Conservation (phyloP, 148 eudicot species). For the Diospyros kaki region DNA sequence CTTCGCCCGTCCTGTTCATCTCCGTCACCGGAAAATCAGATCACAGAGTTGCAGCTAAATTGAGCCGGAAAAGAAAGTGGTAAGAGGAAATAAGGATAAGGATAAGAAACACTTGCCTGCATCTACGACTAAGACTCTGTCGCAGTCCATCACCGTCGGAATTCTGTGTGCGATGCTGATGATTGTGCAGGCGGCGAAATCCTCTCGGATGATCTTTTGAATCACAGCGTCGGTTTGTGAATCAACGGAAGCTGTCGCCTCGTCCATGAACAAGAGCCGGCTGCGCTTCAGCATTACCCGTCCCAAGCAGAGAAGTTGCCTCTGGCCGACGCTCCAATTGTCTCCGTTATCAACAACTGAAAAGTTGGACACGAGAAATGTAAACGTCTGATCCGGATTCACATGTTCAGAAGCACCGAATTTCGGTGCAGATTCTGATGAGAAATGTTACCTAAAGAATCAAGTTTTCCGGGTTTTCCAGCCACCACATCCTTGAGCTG, state of each 20-base stretch:
- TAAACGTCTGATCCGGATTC: too few relatives aligned
- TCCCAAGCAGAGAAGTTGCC: constrained; percentile 91
- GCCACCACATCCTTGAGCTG: constrained; percentile 88
- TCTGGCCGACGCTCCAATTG: constrained; percentile 97
- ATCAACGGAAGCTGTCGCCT: constrained; percentile 98
- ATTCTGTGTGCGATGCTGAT: constrained; percentile 98
- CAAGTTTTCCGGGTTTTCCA: constrained; percentile 82
- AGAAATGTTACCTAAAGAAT: constrained; percentile 53
- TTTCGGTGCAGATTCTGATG: not conserved
- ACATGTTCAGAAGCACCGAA: too few relatives aligned
- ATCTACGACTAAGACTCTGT: constrained; percentile 81
- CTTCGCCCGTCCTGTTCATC: constrained; percentile 58
- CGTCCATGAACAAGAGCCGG: constrained; percentile 85
- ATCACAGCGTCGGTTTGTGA: constrained; percentile 90
- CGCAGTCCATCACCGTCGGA: constrained; percentile 98
- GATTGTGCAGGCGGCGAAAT: constrained; percentile 74
- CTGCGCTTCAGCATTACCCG: constrained; percentile 85
- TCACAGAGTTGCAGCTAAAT: not conserved
- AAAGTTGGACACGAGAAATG: not conserved
- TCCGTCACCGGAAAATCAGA: too few relatives aligned
- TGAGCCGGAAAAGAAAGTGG: not conserved
- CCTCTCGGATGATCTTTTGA: constrained; percentile 86
- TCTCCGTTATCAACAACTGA: constrained; percentile 83
- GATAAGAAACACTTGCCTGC: constrained; percentile 44
- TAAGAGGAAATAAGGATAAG: not conserved